Evolutionary conservation across 129 eudicot genomes (phyloP).

Genomic region (Mikania micrantha): DNA sequence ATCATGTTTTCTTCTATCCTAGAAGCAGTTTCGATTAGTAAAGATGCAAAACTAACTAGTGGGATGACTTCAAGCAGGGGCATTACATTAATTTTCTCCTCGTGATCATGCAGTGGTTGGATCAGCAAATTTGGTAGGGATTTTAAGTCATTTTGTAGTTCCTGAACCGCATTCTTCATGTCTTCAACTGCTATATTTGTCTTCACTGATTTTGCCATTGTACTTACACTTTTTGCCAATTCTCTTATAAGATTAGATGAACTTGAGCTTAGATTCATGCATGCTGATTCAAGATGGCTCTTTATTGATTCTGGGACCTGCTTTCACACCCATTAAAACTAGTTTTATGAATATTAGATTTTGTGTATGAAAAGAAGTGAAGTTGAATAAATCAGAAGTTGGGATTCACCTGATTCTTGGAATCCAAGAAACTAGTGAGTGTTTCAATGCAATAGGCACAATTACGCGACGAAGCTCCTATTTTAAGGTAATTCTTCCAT

Average conservation of each 20-base stretch:
- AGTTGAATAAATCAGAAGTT: neutral
- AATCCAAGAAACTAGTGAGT: slow-evolving; percentile 47
- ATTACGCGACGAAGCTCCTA: slow-evolving; percentile 47
- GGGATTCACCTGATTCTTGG: slow-evolving; percentile 41
- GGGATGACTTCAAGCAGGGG: slow-evolving; percentile 46
- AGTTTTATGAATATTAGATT: neutral
- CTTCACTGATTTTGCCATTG: slow-evolving; percentile 23
- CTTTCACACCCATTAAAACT: neutral
- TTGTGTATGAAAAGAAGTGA: neutral
- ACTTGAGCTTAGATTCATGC: slow-evolving; percentile 42
- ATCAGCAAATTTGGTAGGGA: slow-evolving; percentile 32
- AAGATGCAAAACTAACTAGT: slow-evolving; percentile 49
- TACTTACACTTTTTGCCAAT: slow-evolving; percentile 30
- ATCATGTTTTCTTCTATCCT: slow-evolving; percentile 52
- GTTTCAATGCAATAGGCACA: slow-evolving; percentile 66
- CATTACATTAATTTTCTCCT: slow-evolving; percentile 4
- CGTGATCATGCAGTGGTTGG: slow-evolving; percentile 2
- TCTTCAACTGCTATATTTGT: neutral
- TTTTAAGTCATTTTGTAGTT: slow-evolving; percentile 36
- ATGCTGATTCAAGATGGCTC: slow-evolving; percentile 33
- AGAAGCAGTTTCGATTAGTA: slow-evolving; percentile 43
- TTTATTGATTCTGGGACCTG: slow-evolving; percentile 44
- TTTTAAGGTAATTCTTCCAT: slow-evolving; percentile 57
- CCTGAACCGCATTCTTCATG: slow-evolving; percentile 39
- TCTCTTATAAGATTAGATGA: slow-evolving; percentile 37